Evolutionary conservation across 108 stramenopile genomes (phyloP).

Genomic region (Stephanodiscus triporus): DNA sequence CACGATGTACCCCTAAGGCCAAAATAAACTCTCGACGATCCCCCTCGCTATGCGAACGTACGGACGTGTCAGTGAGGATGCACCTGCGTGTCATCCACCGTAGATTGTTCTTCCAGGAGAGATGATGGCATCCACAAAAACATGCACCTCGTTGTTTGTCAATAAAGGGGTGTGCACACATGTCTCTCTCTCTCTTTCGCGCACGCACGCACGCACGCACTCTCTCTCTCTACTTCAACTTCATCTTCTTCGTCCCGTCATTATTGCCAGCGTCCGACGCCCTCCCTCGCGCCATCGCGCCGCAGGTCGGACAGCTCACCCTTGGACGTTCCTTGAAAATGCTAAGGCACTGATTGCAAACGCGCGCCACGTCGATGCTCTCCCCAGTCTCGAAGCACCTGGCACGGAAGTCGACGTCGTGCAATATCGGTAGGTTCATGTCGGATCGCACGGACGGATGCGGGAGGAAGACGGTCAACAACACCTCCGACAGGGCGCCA

Average conservation of each 20-base stretch:
- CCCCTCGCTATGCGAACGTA: too few species aligned
- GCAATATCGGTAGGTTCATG: constrained; percentile 73
- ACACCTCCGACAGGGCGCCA: constrained; percentile 76
- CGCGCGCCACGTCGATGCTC: constrained; percentile 72
- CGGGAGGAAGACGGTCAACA: constrained; percentile 76
- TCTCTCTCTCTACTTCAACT: constrained; percentile 15
- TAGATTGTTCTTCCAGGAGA: too few species aligned
- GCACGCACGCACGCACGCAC: too few species aligned
- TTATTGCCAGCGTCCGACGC: neutral
- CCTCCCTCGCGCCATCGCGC: constrained; percentile 56
- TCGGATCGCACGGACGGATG: constrained; percentile 51
- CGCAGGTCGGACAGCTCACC: constrained; percentile 77
- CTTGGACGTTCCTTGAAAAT: constrained; percentile 71
- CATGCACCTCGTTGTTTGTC: too few species aligned
- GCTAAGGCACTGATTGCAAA: constrained; percentile 87
- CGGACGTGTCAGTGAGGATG: too few species aligned
- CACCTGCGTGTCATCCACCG: too few species aligned
- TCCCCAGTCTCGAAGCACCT: constrained; percentile 83
- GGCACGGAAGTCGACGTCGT: constrained; percentile 85
- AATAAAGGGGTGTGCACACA: too few species aligned
- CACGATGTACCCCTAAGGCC: too few species aligned
- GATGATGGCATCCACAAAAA: too few species aligned
- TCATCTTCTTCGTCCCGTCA: constrained; percentile 10
- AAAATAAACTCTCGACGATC: too few species aligned
- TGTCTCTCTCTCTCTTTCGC: too few species aligned